Conservation (phyloP, 2,329 filamentous ascomycete genomes). For the Ceratocystis smalleyi region DNA sequence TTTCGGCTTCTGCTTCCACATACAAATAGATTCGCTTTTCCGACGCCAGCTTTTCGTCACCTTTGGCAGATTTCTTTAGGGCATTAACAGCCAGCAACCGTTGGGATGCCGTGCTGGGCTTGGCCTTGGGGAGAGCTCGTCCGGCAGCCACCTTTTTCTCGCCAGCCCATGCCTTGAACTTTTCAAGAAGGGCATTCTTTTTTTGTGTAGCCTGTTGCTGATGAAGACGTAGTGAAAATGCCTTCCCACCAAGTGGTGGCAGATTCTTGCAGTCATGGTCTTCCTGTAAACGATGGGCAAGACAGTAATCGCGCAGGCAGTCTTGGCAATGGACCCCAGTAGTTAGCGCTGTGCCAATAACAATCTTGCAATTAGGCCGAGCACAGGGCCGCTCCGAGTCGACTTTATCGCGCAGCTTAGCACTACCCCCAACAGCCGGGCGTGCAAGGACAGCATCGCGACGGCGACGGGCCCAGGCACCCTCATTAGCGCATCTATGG, state of each 20-base stretch:
- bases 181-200: slow-evolving; percentile 59
- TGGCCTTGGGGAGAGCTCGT: slow-evolving; percentile 44
- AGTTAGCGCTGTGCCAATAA: slow-evolving; percentile 51
- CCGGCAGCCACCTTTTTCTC: slow-evolving; percentile 52
- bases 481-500: slow-evolving; percentile 50
- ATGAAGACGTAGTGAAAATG: slow-evolving; percentile 26
- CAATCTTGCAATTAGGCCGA: slow-evolving; percentile 49
- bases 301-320: slow-evolving; percentile 61
- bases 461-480: slow-evolving; percentile 46
- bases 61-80: slow-evolving; percentile 78
- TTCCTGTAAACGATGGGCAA: slow-evolving; percentile 60
- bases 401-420: slow-evolving; percentile 38
- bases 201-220: slow-evolving; percentile 42
- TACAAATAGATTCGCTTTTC: slow-evolving; percentile 85
- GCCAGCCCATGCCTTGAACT: slow-evolving; percentile 64
- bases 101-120: slow-evolving; percentile 46
- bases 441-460: slow-evolving; percentile 39
- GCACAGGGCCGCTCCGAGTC: slow-evolving; percentile 50
- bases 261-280: slow-evolving; percentile 77
- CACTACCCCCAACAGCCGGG: slow-evolving; percentile 39
- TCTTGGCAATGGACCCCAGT: slow-evolving; percentile 55
- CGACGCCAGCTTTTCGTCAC: slow-evolving; percentile 61
- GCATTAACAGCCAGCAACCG: slow-evolving; percentile 55
- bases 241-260: slow-evolving; percentile 31
- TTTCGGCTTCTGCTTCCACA: slow-evolving; percentile 80